Evolutionary conservation across 768 basidiomycete genomes (phyloP), one percentile per base, ranked within the genome.

Genomic region (Tricholoma matsutake): DNA sequence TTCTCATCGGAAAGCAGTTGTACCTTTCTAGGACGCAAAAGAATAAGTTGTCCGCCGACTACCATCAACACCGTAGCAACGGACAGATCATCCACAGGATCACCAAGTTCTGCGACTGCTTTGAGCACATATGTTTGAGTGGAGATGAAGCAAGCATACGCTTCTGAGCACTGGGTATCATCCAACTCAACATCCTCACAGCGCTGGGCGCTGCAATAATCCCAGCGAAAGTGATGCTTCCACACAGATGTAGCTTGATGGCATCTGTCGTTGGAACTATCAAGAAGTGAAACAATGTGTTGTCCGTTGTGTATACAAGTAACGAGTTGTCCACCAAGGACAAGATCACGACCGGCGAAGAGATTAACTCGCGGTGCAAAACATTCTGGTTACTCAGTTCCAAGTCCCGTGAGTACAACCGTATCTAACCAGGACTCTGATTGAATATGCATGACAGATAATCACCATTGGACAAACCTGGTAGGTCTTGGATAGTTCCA

Each of bases 11-110:
- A n/a, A 18, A 11, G 6, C 25, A 13, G 47, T 18, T 11, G 4
- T 64, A 89, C 94, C 79, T 94, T 93, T 62, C 95, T 81, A 6
- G 96, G 96, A 32, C 92, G 86, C 37, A 99, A 81, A 6, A 99
- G 78, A 28, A 97, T 88, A 37, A 99, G 78, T 63, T 93, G 90
- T 7, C 94, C 94, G 31, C 95, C 94, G 22, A 97, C 92, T 61
- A 99, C 88, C 86, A 99, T 94, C 55, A 98, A 80, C 45, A 98
- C 94, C 8, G 94, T 98, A 4, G 97, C 97, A 7, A 94, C 91
- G 31, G 94, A 83, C 8, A 98, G 83, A 69, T 98, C 96, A 62
- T 95, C 90, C 1, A 86, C 87, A 9, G 96, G 95, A 75, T 99
- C 95, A 13, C 97, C 97, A 8, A 98, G 81, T 69, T 92, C 96